These are phyloP conservation scores for Colletotrichum paranaense DNA, from an alignment of 2,329 filamentous ascomycete species.

Conservation along the genomic window DNA sequence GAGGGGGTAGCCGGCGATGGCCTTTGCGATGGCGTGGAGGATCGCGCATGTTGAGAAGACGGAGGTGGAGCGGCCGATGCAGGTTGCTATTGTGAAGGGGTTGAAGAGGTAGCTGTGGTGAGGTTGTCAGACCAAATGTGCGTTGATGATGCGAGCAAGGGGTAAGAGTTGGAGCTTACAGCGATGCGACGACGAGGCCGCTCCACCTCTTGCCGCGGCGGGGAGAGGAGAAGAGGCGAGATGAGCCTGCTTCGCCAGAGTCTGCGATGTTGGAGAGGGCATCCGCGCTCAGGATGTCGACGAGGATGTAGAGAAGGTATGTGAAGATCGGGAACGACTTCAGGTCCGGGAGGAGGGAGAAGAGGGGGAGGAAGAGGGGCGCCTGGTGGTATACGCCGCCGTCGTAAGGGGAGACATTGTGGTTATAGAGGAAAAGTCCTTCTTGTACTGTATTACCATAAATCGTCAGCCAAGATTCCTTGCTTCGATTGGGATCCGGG, in stretches of 20 bases:
- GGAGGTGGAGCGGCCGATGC: conserved; percentile 87
- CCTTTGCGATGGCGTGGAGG: conserved; percentile 84
- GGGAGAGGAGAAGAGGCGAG: conserved; percentile 81
- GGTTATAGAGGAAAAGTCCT: conserved; percentile 93
- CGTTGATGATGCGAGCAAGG: not conserved
- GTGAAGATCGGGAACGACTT: conserved; percentile 77
- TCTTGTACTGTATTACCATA: conserved; percentile 78
- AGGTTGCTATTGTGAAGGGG: conserved; percentile 91
- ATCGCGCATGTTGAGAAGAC: conserved; percentile 92
- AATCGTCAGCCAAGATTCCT: conserved; percentile 9
- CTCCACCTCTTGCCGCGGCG: conserved; percentile 81
- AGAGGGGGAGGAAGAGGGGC: conserved; percentile 89
- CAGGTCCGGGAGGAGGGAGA: conserved; percentile 84
- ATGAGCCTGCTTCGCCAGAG: conserved; percentile 81
- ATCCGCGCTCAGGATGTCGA: conserved; percentile 86
- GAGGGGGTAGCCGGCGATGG: conserved; percentile 77
- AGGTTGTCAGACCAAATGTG: conserved; percentile 83
- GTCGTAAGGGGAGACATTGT: conserved; percentile 97
- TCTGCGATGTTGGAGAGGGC: conserved; percentile 83
- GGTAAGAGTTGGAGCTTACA: conserved; percentile 62
- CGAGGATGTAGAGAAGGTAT: conserved; percentile 80
- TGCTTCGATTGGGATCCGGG: not conserved
- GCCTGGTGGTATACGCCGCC: conserved; percentile 88
- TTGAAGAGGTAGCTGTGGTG: conserved; percentile 85
- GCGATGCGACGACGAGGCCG: conserved; percentile 80